Evolutionary conservation across 2,329 filamentous ascomycete genomes (phyloP), one percentile per base, ranked within the genome.

Genomic region (Hymenoscyphus fraxineus): DNA sequence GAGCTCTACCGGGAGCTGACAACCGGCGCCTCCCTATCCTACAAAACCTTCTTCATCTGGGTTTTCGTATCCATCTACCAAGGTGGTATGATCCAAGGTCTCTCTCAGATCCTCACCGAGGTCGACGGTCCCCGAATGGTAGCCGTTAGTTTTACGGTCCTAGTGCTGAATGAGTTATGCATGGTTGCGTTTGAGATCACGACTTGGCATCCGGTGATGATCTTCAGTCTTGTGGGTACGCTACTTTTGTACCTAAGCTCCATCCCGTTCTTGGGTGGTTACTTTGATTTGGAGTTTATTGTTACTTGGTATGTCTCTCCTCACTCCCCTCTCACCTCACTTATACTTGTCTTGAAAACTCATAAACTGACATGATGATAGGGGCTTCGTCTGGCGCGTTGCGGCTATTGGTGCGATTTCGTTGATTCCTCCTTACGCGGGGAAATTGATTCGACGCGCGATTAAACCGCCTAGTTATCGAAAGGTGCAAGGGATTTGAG

Each of bases 1-100:
- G 95, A 99, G 74, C 85, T 99, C 1, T 99, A 99, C 83, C 96
- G 96, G 75, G 96, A 99, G 76, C 83, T 99, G n/a, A 97, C 94
- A 0, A 86, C 87, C 0, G 94, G 94, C 10, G 88, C 91, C 15
- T 93, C 90, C 5, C 83, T 99, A 19, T 93, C 89, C 60, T 98
- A 98, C 78, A 88, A 90, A 62, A 97, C 93, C 12, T 99, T 99
- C 80, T 97, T 97, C 80, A 88, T 94, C 67, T 99, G 96, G 96
- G 92, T 98, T 6, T 83, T 93, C 16, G 92, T 99, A 12, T 96
- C 91, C 44, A 87, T 99, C 70, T 99, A 99, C 78, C 95, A 99
- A 77, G 95, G 95, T 60, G 86, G 91, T 68, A 89, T 98, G 75
- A 98, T 99, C 73, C 94, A 99, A 78, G 93, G 94, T n/a, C 84